A percentile compares a stretch with the other conserved stretches of the same genome.
Evolutionary conservation across 305 asterid genomes (phyloP).

Genomic region (Fraxinus ornus): DNA sequence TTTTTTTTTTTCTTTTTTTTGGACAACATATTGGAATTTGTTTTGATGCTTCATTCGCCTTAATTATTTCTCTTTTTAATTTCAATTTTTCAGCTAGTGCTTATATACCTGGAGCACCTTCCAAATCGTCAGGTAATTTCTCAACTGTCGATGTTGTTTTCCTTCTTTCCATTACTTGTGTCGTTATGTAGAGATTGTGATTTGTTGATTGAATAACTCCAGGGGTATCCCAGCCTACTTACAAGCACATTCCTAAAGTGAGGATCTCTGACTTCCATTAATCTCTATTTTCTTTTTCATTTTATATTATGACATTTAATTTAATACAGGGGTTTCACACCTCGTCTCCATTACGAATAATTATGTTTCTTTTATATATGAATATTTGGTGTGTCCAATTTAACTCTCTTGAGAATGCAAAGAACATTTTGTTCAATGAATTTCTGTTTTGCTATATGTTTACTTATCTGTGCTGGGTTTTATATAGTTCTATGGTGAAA

Average conservation of each 20-base stretch:
- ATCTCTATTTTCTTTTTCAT: background rate
- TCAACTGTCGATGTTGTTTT: constrained; percentile 20
- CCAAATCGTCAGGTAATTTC: constrained; percentile 50
- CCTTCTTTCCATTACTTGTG: constrained; percentile 13
- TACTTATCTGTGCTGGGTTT: background rate
- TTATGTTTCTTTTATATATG: background rate
- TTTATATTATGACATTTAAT: background rate
- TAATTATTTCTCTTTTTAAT: constrained; percentile 23
- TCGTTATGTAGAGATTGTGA: constrained; percentile 22
- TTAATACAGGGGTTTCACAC: background rate
- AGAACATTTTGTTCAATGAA: constrained; percentile 5
- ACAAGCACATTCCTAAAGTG: constrained; percentile 96
- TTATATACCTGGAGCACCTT: constrained; percentile 86
- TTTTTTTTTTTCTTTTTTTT: constrained; percentile 20
- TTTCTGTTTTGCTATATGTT: constrained; percentile 8
- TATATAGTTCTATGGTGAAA: background rate
- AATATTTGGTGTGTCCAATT: background rate
- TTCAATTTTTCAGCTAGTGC: constrained; percentile 77
- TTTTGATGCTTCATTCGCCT: constrained; percentile 17
- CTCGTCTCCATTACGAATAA: background rate
- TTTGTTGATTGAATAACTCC: constrained; percentile 38
- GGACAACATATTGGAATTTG: constrained; percentile 21
- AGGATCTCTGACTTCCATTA: constrained; percentile 14
- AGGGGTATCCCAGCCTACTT: constrained; percentile 55
- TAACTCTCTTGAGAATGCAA: background rate